Evolutionary conservation across 1,284 basidiomycete species (phyloP).

Genomic region (Cutaneotrichosporon cavernicola): DNA sequence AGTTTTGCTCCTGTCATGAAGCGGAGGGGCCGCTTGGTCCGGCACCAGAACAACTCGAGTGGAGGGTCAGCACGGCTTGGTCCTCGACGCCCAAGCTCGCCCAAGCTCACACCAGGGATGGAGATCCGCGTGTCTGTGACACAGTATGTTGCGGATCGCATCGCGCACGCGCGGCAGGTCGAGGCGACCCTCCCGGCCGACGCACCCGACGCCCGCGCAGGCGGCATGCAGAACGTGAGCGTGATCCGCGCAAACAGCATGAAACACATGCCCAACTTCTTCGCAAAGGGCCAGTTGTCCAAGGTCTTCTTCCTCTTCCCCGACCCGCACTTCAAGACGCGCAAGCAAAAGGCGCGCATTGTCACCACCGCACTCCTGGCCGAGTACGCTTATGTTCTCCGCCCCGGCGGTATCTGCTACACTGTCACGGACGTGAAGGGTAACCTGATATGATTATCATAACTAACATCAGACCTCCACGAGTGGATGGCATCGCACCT

Average conservation of each 20-base stretch:
- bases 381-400: conserved; percentile 87
- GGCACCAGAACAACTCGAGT: too few relatives aligned
- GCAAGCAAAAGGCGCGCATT: conserved; percentile 96
- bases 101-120: conserved; percentile 63
- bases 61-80: too few relatives aligned
- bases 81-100: too few relatives aligned
- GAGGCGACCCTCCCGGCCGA: conserved; percentile 53
- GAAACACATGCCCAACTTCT: conserved; percentile 99
- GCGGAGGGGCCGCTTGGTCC: too few relatives aligned
- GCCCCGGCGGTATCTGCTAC: conserved; percentile 89
- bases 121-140: conserved; percentile 97
- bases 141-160: conserved; percentile 93
- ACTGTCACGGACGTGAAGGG: conserved; percentile 92
- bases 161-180: conserved; percentile 72
- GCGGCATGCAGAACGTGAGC: conserved; percentile 84
- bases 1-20: too few relatives aligned
- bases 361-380: conserved; percentile 90
- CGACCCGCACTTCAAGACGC: conserved; percentile 96
- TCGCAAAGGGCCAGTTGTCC: conserved; percentile 81
- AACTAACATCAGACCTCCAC: conserved; percentile 66
- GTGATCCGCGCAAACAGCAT: conserved; percentile 95
- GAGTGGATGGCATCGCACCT: conserved; percentile 94
- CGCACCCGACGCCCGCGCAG: conserved; percentile 43
- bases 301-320: conserved; percentile 98
- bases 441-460: too few relatives aligned